Evolutionary conservation across 2,329 filamentous ascomycete species (phyloP).

Genomic region (Penicillium sp.): DNA sequence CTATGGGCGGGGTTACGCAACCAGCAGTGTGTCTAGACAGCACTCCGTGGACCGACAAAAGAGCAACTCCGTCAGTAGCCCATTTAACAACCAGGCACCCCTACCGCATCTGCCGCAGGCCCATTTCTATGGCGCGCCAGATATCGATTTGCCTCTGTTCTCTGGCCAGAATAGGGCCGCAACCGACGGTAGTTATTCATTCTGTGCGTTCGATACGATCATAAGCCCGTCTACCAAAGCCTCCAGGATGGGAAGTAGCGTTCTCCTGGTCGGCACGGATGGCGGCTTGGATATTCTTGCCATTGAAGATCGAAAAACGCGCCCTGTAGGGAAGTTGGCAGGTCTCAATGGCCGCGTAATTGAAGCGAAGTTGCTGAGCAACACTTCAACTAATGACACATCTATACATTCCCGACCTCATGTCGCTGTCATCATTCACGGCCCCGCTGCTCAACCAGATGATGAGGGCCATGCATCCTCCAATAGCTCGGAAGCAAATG

Average conservation of each 20-base stretch:
- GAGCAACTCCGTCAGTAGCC: slow-evolving; percentile 32
- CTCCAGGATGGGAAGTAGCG: slow-evolving; percentile 45
- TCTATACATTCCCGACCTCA: slow-evolving; percentile 57
- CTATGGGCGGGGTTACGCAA: slow-evolving; percentile 33
- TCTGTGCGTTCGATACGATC: slow-evolving; percentile 71
- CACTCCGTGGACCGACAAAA: slow-evolving; percentile 34
- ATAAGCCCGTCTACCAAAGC: slow-evolving; percentile 39
- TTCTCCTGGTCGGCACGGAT: slow-evolving; percentile 70
- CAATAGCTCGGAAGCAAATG: slow-evolving; percentile 31
- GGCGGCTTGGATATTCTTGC: slow-evolving; percentile 68
- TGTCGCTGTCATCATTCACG: slow-evolving; percentile 71
- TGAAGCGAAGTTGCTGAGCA: slow-evolving; percentile 74
- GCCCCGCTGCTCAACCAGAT: slow-evolving; percentile 55
- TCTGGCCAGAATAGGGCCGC: slow-evolving; percentile 19
- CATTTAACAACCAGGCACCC: slow-evolving; percentile 39
- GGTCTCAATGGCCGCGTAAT: slow-evolving; percentile 71
- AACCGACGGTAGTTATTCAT: slow-evolving; percentile 55
- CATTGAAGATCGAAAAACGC: slow-evolving; percentile 62
- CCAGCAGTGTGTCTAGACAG: slow-evolving; percentile 32
- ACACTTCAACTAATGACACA: slow-evolving; percentile 44
- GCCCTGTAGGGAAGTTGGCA: slow-evolving; percentile 61
- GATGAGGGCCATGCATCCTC: slow-evolving; percentile 27
- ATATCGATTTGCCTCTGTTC: slow-evolving; percentile 59
- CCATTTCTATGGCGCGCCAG: slow-evolving; percentile 67
- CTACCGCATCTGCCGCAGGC: slow-evolving; percentile 66